phyloP scores from a whole-genome alignment of 352 stramenopile species.

The Pythium graminicola region DNA sequence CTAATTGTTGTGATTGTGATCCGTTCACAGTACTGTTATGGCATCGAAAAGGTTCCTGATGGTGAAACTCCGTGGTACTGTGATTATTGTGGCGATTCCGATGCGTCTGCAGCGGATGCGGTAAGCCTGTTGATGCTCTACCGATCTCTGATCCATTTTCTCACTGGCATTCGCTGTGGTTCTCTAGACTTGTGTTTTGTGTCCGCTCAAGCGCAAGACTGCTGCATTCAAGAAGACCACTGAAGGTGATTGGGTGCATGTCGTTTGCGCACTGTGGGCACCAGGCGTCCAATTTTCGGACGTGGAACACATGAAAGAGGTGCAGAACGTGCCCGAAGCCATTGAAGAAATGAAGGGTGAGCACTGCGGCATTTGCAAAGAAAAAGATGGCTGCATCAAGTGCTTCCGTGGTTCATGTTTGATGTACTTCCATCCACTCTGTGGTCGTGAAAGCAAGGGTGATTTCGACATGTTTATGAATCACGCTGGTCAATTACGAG shows the following conservation, averaged over 20 bases:
- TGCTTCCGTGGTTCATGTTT: conserved; percentile 64
- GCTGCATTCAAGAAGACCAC: conserved; percentile 81
- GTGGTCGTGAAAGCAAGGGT: conserved; percentile 70
- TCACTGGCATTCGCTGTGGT: neutral
- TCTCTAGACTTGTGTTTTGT: conserved; percentile 67
- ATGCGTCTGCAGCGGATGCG: conserved; percentile 36
- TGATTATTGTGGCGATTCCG: conserved; percentile 58
- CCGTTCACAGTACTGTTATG: conserved; percentile 73
- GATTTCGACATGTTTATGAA: conserved; percentile 90
- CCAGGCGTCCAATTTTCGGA: conserved; percentile 82
- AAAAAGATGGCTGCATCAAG: conserved; percentile 76
- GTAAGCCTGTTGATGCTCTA: conserved; percentile 24
- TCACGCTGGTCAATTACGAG: conserved; percentile 70
- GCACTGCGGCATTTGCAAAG: conserved; percentile 55
- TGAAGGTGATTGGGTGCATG: conserved; percentile 77
- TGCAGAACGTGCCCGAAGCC: conserved; percentile 67
- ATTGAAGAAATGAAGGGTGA: conserved; percentile 58
- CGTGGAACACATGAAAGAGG: conserved; percentile 74
- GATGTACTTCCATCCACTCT: conserved; percentile 78
- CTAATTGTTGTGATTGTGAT: neutral
- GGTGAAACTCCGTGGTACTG: conserved; percentile 82
- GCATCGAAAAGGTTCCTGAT: conserved; percentile 71
- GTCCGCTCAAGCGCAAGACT: conserved; percentile 53
- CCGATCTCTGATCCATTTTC: neutral
- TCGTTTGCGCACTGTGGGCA: conserved; percentile 83